A percentile compares a stretch with the other conserved stretches of the same genome.
Conservation (phyloP, 2,329 filamentous ascomycete genomes). For the Sclerotinia sclerotiorum region DNA sequence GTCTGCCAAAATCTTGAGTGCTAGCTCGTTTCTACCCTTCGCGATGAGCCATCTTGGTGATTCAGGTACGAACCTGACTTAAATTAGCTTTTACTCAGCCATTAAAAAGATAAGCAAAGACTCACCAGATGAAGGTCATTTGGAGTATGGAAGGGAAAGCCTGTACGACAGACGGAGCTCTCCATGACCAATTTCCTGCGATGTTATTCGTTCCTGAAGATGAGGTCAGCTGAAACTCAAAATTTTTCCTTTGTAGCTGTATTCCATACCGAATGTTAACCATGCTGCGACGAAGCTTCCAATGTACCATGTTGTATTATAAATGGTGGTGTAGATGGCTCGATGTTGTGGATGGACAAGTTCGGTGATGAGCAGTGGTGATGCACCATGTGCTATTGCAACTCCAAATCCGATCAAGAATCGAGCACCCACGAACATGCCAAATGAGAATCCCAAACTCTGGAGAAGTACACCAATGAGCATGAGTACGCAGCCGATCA, state of each 20-base stretch:
- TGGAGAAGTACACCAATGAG: slow-evolving; percentile 48
- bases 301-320: slow-evolving; percentile 48
- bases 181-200: slow-evolving; percentile 40
- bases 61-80: slow-evolving; percentile 42
- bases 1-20: slow-evolving; percentile 51
- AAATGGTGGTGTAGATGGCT: slow-evolving; percentile 49
- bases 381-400: slow-evolving; percentile 37
- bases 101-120: background rate
- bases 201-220: slow-evolving; percentile 43
- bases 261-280: slow-evolving; percentile 44
- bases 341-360: slow-evolving; percentile 51
- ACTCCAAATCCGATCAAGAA: slow-evolving; percentile 43
- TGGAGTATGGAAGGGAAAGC: slow-evolving; percentile 37
- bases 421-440: slow-evolving; percentile 47
- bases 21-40: slow-evolving; percentile 66
- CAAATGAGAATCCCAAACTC: slow-evolving; percentile 43
- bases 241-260: background rate
- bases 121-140: slow-evolving; percentile 36
- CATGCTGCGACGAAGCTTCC: slow-evolving; percentile 49
- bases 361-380: slow-evolving; percentile 46
- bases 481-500: slow-evolving; percentile 49
- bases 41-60: slow-evolving; percentile 57
- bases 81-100: background rate
- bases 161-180: slow-evolving; percentile 40
- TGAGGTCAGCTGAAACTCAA: slow-evolving; percentile 3